Evolutionary conservation across 2,329 filamentous ascomycete genomes (phyloP).

Genomic region (Hymenoscyphus scutula): DNA sequence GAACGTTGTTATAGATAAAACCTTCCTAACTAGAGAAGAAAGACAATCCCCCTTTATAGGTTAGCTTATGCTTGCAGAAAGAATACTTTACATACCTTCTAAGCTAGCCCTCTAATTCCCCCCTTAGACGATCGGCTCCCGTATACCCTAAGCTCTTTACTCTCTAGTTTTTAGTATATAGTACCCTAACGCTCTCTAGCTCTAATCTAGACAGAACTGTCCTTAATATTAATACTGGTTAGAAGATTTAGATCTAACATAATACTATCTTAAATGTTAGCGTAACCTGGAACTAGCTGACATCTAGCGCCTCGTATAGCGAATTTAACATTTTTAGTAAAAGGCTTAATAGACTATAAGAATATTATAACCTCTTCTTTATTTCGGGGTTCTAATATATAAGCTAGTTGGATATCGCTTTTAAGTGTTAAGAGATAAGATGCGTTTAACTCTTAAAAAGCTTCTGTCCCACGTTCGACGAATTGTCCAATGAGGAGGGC

Average conservation of each 20-base stretch:
- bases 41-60: constrained; percentile 8
- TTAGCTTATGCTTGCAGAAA: too few species aligned
- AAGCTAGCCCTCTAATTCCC: constrained; percentile 5
- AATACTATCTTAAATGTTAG: constrained; percentile 4
- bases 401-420: not conserved
- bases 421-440: not conserved
- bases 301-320: not conserved
- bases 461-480: not conserved
- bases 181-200: not conserved
- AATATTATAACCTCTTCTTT: not conserved
- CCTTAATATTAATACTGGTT: not conserved
- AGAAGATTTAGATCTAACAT: constrained; percentile 4
- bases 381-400: not conserved
- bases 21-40: constrained; percentile 39
- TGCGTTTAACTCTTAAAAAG: not conserved
- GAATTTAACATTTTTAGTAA: not conserved
- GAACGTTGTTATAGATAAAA: constrained; percentile 46
- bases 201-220: not conserved
- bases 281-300: not conserved
- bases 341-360: not conserved
- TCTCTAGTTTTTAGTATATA: not conserved
- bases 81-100: not conserved
- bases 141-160: not conserved
- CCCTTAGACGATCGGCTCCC: not conserved
- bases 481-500: not conserved